These are phyloP conservation scores for Sphagnum fallax DNA, from an alignment of 228 moss, liverwort and hornwort genomes.

Conservation along the genomic window DNA sequence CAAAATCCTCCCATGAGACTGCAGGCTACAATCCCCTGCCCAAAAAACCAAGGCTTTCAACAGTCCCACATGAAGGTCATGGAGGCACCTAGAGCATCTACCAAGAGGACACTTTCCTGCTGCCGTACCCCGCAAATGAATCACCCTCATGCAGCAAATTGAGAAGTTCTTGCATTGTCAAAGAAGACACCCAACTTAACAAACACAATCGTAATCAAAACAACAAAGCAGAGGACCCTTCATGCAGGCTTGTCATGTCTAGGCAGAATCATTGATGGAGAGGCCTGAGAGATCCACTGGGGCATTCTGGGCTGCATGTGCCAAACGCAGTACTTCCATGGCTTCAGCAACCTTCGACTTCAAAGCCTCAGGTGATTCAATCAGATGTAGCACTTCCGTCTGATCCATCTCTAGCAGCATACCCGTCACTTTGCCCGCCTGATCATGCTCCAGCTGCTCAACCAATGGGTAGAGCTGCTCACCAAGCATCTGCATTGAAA, in stretches of 20 bases:
- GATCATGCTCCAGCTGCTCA: slow-evolving; percentile 76
- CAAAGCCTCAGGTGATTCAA: slow-evolving; percentile 82
- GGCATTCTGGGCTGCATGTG: slow-evolving; percentile 45
- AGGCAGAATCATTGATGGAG: slow-evolving; percentile 37
- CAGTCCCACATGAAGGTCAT: too few species aligned
- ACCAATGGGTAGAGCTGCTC: slow-evolving; percentile 86
- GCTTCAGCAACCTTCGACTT: slow-evolving; percentile 87
- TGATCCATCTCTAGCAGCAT: slow-evolving; percentile 97
- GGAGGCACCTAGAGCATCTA: too few species aligned
- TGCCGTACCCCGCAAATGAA: too few species aligned
- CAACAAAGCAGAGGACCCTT: too few species aligned
- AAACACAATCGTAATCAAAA: too few species aligned
- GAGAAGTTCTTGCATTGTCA: too few species aligned
- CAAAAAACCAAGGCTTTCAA: too few species aligned
- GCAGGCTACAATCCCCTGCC: too few species aligned
- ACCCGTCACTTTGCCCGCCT: slow-evolving; percentile 83
- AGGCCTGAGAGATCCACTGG: slow-evolving; percentile 62
- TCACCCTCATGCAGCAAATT: too few species aligned
- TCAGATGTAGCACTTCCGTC: slow-evolving; percentile 85
- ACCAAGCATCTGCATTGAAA: slow-evolving; percentile 68
- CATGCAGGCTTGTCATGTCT: not conserved
- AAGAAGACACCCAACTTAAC: too few species aligned
- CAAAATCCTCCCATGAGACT: too few species aligned
- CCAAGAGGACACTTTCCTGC: too few species aligned
- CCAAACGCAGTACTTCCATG: slow-evolving; percentile 87